These are phyloP conservation scores for Xylaria castorea DNA, from an alignment of 495 filamentous ascomycete genomes.

Conservation along the genomic window DNA sequence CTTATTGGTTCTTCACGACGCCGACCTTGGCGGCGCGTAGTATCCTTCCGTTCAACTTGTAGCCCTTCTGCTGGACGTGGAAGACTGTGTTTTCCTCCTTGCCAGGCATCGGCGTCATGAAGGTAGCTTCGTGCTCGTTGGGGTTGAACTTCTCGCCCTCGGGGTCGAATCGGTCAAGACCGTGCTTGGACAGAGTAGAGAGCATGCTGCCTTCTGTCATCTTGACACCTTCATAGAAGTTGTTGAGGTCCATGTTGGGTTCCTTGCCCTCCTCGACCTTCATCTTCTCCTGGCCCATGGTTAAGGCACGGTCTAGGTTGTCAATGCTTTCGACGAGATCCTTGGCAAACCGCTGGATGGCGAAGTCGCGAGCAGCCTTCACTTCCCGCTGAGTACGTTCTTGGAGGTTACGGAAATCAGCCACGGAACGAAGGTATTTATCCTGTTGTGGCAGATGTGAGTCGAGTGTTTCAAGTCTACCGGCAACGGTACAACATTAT, in stretches of 20 bases:
- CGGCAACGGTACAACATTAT: not conserved
- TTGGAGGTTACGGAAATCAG: slow-evolving; percentile 97
- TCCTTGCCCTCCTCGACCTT: slow-evolving; percentile 58
- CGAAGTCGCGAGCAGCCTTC: slow-evolving; percentile 84
- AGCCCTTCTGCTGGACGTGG: slow-evolving; percentile 93
- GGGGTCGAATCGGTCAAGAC: slow-evolving; percentile 87
- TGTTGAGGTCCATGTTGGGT: slow-evolving; percentile 71
- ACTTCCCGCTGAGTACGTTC: slow-evolving; percentile 92
- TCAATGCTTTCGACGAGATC: slow-evolving; percentile 94
- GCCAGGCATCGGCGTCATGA: slow-evolving; percentile 80
- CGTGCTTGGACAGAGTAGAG: slow-evolving; percentile 89
- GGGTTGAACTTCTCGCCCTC: slow-evolving; percentile 85
- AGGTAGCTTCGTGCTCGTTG: slow-evolving; percentile 94
- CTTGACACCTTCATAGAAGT: slow-evolving; percentile 84
- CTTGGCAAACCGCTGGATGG: slow-evolving; percentile 91
- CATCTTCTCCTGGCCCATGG: slow-evolving; percentile 78
- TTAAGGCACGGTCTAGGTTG: slow-evolving; percentile 94
- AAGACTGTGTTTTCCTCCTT: slow-evolving; percentile 93
- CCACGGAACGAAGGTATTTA: slow-evolving; percentile 88
- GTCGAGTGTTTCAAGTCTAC: slow-evolving; percentile 13
- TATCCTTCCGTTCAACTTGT: slow-evolving; percentile 85
- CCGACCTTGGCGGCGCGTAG: slow-evolving; percentile 94
- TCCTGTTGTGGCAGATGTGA: slow-evolving; percentile 63
- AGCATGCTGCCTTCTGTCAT: slow-evolving; percentile 94
- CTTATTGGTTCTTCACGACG: slow-evolving; percentile 71